These are phyloP conservation scores for Thermochaetoides thermophila DNA, from an alignment of 495 filamentous ascomycete genomes.

Conservation along the genomic window DNA sequence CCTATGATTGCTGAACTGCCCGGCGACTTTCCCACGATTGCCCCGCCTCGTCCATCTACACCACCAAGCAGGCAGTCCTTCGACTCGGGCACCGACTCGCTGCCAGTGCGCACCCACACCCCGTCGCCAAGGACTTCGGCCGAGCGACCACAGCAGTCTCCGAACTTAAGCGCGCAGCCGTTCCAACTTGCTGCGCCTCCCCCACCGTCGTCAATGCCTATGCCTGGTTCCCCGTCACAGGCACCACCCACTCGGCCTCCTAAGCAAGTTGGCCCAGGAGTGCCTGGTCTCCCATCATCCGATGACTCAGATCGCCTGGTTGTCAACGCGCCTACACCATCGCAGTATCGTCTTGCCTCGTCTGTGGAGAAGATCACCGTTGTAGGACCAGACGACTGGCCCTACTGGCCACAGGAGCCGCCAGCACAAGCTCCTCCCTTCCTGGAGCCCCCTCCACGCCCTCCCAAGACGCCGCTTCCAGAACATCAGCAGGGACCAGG, in stretches of 20 bases:
- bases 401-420: constrained; percentile 30
- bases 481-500: constrained; percentile 14
- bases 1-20: constrained; percentile 34
- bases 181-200: constrained; percentile 23
- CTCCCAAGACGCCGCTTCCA: constrained; percentile 70
- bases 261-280: too few relatives aligned
- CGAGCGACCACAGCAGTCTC: constrained; percentile 23
- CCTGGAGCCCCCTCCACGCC: constrained; percentile 64
- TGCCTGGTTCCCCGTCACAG: too few relatives aligned
- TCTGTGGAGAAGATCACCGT: constrained; percentile 48
- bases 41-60: constrained; percentile 15
- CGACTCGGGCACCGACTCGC: constrained; percentile 29
- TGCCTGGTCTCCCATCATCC: too few relatives aligned
- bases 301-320: constrained; percentile 32
- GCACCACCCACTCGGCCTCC: too few relatives aligned
- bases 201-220: constrained; percentile 13
- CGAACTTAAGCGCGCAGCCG: constrained; percentile 17
- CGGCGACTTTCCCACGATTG: constrained; percentile 27
- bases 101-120: constrained; percentile 20
- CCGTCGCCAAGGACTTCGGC: constrained; percentile 30
- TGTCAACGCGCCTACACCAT: constrained; percentile 37
- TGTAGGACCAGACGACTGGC: constrained; percentile 41
- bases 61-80: constrained; percentile 30
- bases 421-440: constrained; percentile 45
- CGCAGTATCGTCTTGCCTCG: constrained; percentile 31